Base-by-base conservation (phyloP, 164 flowering plant species). In the Berberis thunbergii region DNA sequence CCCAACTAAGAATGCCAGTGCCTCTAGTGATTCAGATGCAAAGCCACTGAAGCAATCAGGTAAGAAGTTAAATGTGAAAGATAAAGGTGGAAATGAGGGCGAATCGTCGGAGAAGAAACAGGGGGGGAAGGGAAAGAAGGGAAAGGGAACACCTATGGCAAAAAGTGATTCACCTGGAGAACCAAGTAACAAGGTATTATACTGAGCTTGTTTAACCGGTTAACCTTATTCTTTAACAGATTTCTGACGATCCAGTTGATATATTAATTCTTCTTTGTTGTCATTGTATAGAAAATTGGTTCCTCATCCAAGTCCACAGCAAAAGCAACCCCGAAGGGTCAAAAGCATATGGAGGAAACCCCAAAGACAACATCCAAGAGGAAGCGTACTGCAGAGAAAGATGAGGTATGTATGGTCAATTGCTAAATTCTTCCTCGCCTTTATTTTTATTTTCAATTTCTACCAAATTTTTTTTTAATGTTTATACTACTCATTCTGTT, bases 281-380 rank as follows among this genome's bases (percentile, higher is more conserved):
- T 39, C 42, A 54, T 54, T 48, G 2, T 65, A n/a, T 59, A 80
- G 86, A 73, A 75, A 60, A 62, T 42, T 45, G 67, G 42, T 41
- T 52, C 83, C 62, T 65, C 77, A 39, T 73, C 68, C 10, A 81
- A 78, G 74, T 65, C 85, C n/a, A 66, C 64, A 8, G 13, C 60
- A 71, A 84, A 86, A 70, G 53, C 80, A 49, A 45, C 57, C n/a
- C 41, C 38, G 5, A 72, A 79, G 71, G 78, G 64, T 64, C 77
- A 73, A 49, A 60, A 54, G 42, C 71, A 61, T 1, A 2, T 62
- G 54, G 80, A 76, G 62, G 85, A 75, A 72, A 80, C 83, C 41
- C 76, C 84, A 3, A 77, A 62, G 66, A 66, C 73, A 40, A 66
- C 60, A 48, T 61, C 76, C 9, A 84, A 87, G 86, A 77, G 85